A percentile compares a stretch with the other conserved stretches of the same genome.
Evolutionary conservation across 106 monocot species (phyloP).

Genomic region (Platanthera zijinensis): DNA sequence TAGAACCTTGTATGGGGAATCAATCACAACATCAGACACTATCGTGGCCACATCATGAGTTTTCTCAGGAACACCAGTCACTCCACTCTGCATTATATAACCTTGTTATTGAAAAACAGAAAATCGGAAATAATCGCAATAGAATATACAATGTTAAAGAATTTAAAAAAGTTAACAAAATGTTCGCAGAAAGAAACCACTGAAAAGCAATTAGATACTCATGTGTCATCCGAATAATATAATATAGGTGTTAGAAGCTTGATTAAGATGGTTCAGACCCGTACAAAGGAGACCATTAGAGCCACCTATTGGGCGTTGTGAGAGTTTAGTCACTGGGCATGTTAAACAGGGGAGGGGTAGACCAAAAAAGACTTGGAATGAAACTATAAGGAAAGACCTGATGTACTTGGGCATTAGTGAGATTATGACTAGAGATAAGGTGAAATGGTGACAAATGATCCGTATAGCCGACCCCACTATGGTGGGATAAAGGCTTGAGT

Average conservation of each 20-base stretch:
- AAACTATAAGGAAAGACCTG: no score
- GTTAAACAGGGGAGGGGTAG: no score
- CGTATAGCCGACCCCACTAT: no score
- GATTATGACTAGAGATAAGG: no score
- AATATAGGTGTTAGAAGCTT: neutral
- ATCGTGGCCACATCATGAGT: constrained; percentile 23
- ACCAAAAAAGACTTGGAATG: no score
- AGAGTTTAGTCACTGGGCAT: no score
- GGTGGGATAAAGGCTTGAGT: no score
- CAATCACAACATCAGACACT: constrained; percentile 65
- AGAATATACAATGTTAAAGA: neutral
- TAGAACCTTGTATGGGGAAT: constrained; percentile 81
- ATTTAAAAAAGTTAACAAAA: neutral
- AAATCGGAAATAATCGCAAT: constrained; percentile 19
- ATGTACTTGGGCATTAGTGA: no score
- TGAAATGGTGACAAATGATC: no score
- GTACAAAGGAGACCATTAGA: no score
- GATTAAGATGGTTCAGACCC: no score
- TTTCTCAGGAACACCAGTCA: constrained; percentile 29
- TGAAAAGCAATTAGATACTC: neutral
- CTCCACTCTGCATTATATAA: constrained; percentile 73
- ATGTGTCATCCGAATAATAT: neutral
- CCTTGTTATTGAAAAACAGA: constrained; percentile 35
- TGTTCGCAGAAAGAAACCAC: neutral
- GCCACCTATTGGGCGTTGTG: no score